phyloP scores from a whole-genome alignment of 257 asterid genomes.

The Oldenlandia corymbosa region DNA sequence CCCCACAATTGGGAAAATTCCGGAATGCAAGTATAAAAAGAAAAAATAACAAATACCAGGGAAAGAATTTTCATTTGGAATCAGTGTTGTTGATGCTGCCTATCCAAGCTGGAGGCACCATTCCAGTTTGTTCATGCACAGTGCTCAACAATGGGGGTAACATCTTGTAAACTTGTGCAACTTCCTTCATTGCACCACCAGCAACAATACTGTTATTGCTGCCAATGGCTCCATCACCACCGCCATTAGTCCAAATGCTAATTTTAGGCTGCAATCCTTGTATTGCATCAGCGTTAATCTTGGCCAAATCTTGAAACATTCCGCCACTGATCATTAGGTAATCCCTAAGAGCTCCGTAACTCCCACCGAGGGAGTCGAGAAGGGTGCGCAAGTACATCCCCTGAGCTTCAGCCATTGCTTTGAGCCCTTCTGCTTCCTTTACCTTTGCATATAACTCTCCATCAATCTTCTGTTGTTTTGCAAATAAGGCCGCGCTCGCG shows the following conservation, averaged over 20 bases:
- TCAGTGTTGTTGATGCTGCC: not conserved
- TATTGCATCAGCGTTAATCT: slow-evolving; percentile 48
- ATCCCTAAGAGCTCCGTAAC: slow-evolving; percentile 46
- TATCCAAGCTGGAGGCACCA: slow-evolving; percentile 69
- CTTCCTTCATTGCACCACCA: slow-evolving; percentile 41
- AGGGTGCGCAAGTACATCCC: slow-evolving; percentile 41
- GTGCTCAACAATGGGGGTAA: slow-evolving; percentile 59
- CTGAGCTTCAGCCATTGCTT: slow-evolving; percentile 60
- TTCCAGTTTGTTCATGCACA: slow-evolving; percentile 67
- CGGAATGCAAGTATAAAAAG: no score
- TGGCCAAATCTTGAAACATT: slow-evolving; percentile 47
- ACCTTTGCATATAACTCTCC: slow-evolving; percentile 49
- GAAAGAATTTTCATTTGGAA: not conserved
- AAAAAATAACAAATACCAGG: no score
- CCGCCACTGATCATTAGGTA: slow-evolving; percentile 61
- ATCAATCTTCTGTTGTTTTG: slow-evolving; percentile 36
- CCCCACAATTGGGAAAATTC: no score
- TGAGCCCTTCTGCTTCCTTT: slow-evolving; percentile 64
- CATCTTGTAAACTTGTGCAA: slow-evolving; percentile 54
- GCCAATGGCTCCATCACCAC: not conserved
- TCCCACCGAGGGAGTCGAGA: slow-evolving; percentile 49
- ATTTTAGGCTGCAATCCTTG: slow-evolving; percentile 58
- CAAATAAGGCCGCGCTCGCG: slow-evolving; percentile 43
- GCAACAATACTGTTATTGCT: not conserved
- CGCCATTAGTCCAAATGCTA: slow-evolving; percentile 56